These are phyloP conservation scores for Croton setiger DNA, from an alignment of 441 rosid genomes.

Conservation along the genomic window DNA sequence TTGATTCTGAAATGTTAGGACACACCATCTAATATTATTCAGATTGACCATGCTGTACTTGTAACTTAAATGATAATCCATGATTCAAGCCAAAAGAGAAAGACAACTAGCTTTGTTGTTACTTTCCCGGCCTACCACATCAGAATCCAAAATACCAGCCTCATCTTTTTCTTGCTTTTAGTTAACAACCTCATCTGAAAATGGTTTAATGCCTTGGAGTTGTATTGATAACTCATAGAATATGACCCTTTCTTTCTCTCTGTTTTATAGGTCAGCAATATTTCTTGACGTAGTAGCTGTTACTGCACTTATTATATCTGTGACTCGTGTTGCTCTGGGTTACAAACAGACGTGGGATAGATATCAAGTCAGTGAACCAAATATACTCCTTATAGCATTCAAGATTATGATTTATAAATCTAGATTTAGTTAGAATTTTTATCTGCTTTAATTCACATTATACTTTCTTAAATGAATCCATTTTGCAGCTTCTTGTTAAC, in stretches of 20 bases:
- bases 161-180: background rate
- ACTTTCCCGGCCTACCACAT: background rate
- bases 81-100: background rate
- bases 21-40: background rate
- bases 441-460: background rate
- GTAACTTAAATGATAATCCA: constrained; percentile 1
- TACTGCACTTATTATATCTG: constrained; percentile 75
- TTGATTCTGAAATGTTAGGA: constrained; percentile 1
- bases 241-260: constrained; percentile 5
- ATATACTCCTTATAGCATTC: background rate
- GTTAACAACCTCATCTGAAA: constrained; percentile 5
- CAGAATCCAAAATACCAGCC: background rate
- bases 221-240: constrained; percentile 9
- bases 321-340: constrained; percentile 84
- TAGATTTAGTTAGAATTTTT: background rate
- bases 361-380: constrained; percentile 65
- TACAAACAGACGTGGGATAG: constrained; percentile 99
- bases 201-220: constrained; percentile 10
- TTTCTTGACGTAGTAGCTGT: constrained; percentile 81
- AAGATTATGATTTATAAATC: constrained; percentile 6
- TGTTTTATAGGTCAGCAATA: constrained; percentile 67
- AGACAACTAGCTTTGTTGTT: background rate
- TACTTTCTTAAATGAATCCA: constrained; percentile 19
- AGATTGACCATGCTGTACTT: background rate
- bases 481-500: constrained; percentile 81